Percentiles rank a stretch among this genome's conserved stretches.
Evolutionary conservation across 129 eudicot genomes (phyloP).

Genomic region (Scalesia atractyloides): DNA sequence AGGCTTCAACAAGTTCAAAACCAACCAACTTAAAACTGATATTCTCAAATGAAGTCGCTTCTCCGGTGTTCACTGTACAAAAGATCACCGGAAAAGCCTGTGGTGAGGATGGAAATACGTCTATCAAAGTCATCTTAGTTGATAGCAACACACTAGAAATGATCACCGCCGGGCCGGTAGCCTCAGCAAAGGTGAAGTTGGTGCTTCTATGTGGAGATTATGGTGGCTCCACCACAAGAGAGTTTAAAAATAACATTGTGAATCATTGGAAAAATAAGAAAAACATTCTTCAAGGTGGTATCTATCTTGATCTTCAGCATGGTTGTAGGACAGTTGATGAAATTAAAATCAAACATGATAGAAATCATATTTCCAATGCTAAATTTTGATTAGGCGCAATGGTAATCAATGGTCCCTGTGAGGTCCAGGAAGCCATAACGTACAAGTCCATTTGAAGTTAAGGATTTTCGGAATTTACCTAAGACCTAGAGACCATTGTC

Average conservation of each 20-base stretch:
- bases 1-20: constrained; percentile 29
- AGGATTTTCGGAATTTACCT: constrained; percentile 20
- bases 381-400: constrained; percentile 27
- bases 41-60: not conserved
- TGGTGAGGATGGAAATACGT: constrained; percentile 1
- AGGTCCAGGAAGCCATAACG: constrained; percentile 14
- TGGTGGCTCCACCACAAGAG: not conserved
- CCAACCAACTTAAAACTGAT: constrained; percentile 10
- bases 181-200: constrained; percentile 16
- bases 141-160: not conserved
- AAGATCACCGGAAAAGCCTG: not conserved
- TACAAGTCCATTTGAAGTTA: constrained; percentile 8
- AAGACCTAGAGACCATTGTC: constrained; percentile 8
- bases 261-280: not conserved
- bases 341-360: constrained; percentile 24
- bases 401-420: not conserved
- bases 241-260: constrained; percentile 21
- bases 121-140: constrained; percentile 19
- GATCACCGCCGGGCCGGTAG: constrained; percentile 11
- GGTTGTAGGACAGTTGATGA: constrained; percentile 19
- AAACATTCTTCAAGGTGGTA: constrained; percentile 25
- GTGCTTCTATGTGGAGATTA: constrained; percentile 16
- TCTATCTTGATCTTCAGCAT: constrained; percentile 8
- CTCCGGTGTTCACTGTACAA: constrained; percentile 21
- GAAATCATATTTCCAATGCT: not conserved